Evolutionary conservation across 805 yeast genomes (phyloP), one percentile per base, ranked within the genome.

Genomic region (Wickerhamomyces strasburgensis): DNA sequence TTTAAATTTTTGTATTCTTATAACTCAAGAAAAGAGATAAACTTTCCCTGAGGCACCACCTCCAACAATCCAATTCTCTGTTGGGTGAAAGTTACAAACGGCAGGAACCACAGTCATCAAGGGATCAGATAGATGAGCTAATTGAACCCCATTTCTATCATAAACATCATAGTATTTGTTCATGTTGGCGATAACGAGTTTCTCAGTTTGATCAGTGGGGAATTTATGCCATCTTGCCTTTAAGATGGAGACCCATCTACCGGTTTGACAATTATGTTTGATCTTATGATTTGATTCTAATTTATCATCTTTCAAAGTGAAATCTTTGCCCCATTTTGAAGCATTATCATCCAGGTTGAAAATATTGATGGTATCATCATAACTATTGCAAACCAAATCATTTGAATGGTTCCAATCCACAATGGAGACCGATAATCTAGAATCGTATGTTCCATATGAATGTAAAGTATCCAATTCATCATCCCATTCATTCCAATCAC

Each of bases 11-110:
- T 21, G 25, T 11, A 8, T 21, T 21, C n/a, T n/a, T n/a, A n/a
- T n/a, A n/a, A 15, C n/a, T 34, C 21, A 49, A n/a, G 37, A 21
- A 26, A 50, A 84, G 35, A 86, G 56, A 54, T 82, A 85, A 0
- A 80, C 79, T 53, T 89, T 89, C 6, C 98, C 98, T 51, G 94
- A 84, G 15, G 97, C 93, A 42, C 89, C 84, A 8, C 96, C 98
- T 1, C 98, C 98, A 3, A 76, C 88, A 5, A 84, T 61, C 96
- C 97, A 88, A 57, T 90, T 87, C 51, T 80, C 72, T 0, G 84
- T 73, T 2, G 89, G 95, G 56, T 93, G 98, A 64, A 90, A 73
- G 13, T 75, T 67, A 13, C 80, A 71, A 1, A 84, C 97, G 0
- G 98, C 97, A 1, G 98, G 98, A 3, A 93, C 96, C 1, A 95